phyloP scores from a whole-genome alignment of 2,329 filamentous ascomycete genomes.

The Trichophyton schoenleinii region DNA sequence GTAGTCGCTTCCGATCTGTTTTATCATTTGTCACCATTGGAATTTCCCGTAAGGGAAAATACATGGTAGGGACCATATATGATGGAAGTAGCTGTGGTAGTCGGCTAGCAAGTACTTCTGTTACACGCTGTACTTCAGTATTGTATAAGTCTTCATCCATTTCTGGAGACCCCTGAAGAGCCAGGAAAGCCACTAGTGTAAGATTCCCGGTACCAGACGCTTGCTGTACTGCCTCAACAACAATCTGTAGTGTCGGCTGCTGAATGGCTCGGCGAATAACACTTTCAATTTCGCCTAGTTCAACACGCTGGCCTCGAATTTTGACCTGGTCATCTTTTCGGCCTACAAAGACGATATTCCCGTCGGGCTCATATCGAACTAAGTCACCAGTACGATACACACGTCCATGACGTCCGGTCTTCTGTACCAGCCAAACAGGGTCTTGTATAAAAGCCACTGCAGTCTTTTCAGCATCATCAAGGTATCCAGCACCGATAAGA shows the following conservation, averaged over 20 bases:
- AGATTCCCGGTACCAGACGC: no score
- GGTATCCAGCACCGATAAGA: slow-evolving; percentile 26
- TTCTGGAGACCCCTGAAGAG: not conserved
- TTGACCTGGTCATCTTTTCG: slow-evolving; percentile 53
- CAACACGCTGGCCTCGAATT: slow-evolving; percentile 67
- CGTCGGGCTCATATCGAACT: slow-evolving; percentile 16
- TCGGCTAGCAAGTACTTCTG: not conserved
- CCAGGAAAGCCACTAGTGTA: slow-evolving; percentile 33
- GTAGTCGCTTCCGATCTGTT: slow-evolving; percentile 5
- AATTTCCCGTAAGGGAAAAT: not conserved
- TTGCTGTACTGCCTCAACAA: not conserved
- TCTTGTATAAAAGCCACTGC: slow-evolving; percentile 39
- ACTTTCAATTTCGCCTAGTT: slow-evolving; percentile 75
- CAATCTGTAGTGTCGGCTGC: not conserved
- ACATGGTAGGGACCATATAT: slow-evolving; percentile 6
- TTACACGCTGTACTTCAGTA: not conserved
- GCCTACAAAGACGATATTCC: slow-evolving; percentile 13
- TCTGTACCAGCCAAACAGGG: slow-evolving; percentile 21
- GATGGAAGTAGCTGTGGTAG: not conserved
- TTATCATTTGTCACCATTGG: slow-evolving; percentile 5
- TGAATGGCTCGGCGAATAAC: slow-evolving; percentile 4
- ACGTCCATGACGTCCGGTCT: slow-evolving; percentile 2
- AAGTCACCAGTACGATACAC: slow-evolving; percentile 16
- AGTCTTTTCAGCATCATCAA: slow-evolving; percentile 34
- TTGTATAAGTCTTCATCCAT: not conserved